Evolutionary conservation across 805 yeast species (phyloP).

Genomic region (Starmerella floris): DNA sequence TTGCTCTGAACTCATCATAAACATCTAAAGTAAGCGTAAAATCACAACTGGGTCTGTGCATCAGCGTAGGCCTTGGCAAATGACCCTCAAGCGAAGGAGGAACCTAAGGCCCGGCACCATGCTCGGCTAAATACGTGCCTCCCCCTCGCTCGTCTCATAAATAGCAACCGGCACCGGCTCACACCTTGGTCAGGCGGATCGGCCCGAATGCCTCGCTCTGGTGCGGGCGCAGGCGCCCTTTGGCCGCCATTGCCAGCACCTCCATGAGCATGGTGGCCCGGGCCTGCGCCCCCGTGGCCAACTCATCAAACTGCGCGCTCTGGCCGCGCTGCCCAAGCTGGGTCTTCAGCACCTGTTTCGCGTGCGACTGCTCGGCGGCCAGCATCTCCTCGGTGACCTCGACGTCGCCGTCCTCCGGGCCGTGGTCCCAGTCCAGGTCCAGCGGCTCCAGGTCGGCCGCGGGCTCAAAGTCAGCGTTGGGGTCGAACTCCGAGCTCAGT

Average conservation of each 20-base stretch:
- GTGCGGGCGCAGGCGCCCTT: conserved; percentile 6
- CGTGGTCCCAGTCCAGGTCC: neutral
- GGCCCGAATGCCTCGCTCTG: conserved; percentile 15
- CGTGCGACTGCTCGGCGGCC: conserved; percentile 8
- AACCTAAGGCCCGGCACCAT: no score
- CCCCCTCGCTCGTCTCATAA: no score
- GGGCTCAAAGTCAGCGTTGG: neutral
- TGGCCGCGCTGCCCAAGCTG: conserved; percentile 6
- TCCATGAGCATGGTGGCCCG: conserved; percentile 18
- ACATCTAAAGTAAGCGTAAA: no score
- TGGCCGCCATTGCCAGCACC: conserved; percentile 12
- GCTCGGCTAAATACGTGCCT: no score
- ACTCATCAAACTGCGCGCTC: conserved; percentile 4
- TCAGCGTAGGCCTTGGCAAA: no score
- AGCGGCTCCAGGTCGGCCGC: conserved; percentile 2
- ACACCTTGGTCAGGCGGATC: neutral
- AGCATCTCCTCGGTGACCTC: conserved; percentile 12
- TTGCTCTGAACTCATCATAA: no score
- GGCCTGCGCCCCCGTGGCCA: conserved; percentile 6
- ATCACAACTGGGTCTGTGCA: no score
- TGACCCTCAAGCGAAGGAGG: no score
- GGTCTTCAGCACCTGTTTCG: conserved; percentile 4
- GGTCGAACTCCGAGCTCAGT: neutral
- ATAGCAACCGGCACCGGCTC: no score
- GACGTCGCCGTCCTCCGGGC: conserved; percentile 1